These are phyloP conservation scores for Ophiostoma perfectum DNA, from an alignment of 2,329 filamentous ascomycete genomes.

Conservation along the genomic window DNA sequence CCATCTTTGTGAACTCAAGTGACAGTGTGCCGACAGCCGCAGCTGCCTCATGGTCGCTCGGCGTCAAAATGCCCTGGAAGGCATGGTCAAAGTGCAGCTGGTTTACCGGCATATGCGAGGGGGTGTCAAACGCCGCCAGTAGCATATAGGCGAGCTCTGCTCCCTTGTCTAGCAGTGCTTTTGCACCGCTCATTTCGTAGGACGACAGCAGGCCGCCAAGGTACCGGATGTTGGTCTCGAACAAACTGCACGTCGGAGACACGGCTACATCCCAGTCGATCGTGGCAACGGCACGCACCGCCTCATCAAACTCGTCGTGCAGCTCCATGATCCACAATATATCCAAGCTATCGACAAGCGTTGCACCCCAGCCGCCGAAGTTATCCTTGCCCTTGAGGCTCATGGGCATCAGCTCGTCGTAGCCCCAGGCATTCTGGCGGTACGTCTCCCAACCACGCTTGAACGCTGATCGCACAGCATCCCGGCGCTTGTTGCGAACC, in stretches of 20 bases:
- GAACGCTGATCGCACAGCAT: conserved; percentile 27
- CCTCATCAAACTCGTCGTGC: conserved; percentile 72
- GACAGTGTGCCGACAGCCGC: conserved; percentile 55
- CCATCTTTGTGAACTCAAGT: conserved; percentile 65
- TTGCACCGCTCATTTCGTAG: conserved; percentile 39
- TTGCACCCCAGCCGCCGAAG: conserved; percentile 88
- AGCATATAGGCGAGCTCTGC: conserved; percentile 60
- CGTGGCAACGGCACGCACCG: conserved; percentile 60
- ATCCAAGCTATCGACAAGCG: conserved; percentile 74
- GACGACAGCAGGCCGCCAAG: conserved; percentile 32
- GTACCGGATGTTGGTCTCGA: conserved; percentile 34
- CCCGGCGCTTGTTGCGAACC: conserved; percentile 20
- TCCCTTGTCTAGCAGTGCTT: conserved; percentile 56
- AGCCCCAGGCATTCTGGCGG: conserved; percentile 63
- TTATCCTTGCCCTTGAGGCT: conserved; percentile 65
- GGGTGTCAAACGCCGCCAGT: conserved; percentile 62
- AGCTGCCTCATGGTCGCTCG: conserved; percentile 28
- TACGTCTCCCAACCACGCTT: conserved; percentile 42
- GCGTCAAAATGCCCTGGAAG: conserved; percentile 11
- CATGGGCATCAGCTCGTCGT: conserved; percentile 78
- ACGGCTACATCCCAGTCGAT: conserved; percentile 61
- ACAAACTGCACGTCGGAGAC: conserved; percentile 42
- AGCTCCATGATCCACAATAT: conserved; percentile 83
- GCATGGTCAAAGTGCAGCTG: conserved; percentile 17
- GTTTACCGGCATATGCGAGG: conserved; percentile 56